phyloP scores from a whole-genome alignment of 2,329 filamentous ascomycete species.

The Diaporthe humulicola region DNA sequence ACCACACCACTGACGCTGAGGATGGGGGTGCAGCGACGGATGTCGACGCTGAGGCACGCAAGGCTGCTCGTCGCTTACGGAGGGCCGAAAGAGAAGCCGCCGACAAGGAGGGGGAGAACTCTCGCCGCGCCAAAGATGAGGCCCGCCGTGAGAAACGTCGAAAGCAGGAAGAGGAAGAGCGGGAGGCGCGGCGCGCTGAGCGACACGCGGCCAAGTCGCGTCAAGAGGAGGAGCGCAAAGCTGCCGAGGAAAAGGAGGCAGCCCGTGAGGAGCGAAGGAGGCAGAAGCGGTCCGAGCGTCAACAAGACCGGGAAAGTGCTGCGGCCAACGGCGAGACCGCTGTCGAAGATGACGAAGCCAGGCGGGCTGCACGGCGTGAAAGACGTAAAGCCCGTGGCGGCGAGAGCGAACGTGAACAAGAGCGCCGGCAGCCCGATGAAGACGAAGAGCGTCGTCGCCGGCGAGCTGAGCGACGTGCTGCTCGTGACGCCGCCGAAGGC shows the following conservation, averaged over 20 bases:
- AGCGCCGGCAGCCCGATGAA: conserved; percentile 49
- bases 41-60: conserved; percentile 71
- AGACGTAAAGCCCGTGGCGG: conserved; percentile 60
- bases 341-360: conserved; percentile 38
- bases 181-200: conserved; percentile 69
- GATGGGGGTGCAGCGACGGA: conserved; percentile 66
- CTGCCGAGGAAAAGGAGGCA: conserved; percentile 56
- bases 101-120: conserved; percentile 65
- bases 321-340: conserved; percentile 59
- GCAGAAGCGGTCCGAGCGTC: conserved; percentile 51
- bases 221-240: conserved; percentile 64
- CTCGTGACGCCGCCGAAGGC: conserved; percentile 54
- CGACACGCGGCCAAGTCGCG: conserved; percentile 61
- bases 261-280: conserved; percentile 53
- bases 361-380: conserved; percentile 58
- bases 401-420: conserved; percentile 51
- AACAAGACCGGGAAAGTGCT: conserved; percentile 60
- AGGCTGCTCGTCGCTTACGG: conserved; percentile 72
- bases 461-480: conserved; percentile 64
- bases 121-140: conserved; percentile 69
- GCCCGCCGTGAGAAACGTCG: conserved; percentile 67
- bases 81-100: conserved; percentile 63
- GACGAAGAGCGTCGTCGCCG: conserved; percentile 67
- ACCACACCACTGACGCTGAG: conserved; percentile 65
- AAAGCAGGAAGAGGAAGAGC: conserved; percentile 71